Evolutionary conservation across 2,329 filamentous ascomycete genomes (phyloP).

Genomic region (Fusarium goolgardi): DNA sequence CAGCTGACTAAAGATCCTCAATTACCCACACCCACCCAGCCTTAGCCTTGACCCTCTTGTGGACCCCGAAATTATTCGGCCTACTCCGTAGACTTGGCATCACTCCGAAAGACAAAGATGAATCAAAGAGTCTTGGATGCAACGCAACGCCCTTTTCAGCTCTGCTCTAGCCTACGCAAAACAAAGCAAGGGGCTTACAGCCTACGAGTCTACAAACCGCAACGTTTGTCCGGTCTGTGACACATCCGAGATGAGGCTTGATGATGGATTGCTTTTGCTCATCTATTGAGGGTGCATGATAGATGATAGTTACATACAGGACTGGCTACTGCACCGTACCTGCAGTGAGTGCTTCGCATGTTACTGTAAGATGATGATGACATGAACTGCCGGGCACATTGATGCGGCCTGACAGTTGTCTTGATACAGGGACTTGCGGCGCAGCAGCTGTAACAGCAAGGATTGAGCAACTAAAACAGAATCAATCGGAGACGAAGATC

Average conservation of each 20-base stretch:
- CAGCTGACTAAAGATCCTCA: not conserved
- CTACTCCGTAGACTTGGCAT: slow-evolving; percentile 27
- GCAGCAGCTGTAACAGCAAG: slow-evolving; percentile 14
- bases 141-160: slow-evolving; percentile 45
- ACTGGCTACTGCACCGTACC: not conserved
- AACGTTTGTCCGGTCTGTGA: slow-evolving; percentile 23
- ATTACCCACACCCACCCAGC: not conserved
- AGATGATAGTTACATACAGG: not conserved
- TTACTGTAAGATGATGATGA: slow-evolving; percentile 21
- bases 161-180: slow-evolving; percentile 17
- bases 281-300: slow-evolving; percentile 14
- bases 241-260: slow-evolving; percentile 43
- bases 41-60: slow-evolving; percentile 12
- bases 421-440: slow-evolving; percentile 17
- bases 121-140: slow-evolving; percentile 38
- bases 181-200: slow-evolving; percentile 11
- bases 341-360: not conserved
- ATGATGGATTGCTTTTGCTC: slow-evolving; percentile 40
- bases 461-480: slow-evolving; percentile 7
- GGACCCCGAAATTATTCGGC: slow-evolving; percentile 44
- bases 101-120: slow-evolving; percentile 28
- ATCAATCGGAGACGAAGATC: not conserved
- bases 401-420: slow-evolving; percentile 25
- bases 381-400: slow-evolving; percentile 27
- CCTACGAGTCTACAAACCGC: not conserved